Base-by-base conservation (phyloP, 139 green algal genomes). In the Coccomyxa sp. region DNA sequence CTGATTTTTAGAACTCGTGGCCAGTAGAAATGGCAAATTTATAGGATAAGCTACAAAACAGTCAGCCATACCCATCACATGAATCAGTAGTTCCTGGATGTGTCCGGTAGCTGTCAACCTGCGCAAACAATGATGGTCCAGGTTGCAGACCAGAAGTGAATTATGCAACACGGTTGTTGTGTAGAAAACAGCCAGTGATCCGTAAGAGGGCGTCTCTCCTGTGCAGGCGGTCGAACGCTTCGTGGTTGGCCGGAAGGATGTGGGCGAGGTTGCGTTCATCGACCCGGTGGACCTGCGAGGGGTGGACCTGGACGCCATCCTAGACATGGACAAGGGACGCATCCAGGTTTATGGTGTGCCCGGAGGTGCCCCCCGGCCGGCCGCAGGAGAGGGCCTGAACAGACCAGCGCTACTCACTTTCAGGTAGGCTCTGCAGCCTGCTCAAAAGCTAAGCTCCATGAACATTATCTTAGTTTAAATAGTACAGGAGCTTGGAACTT, bases 221-320 rank as follows among this genome's bases (percentile, higher is more conserved):
- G 1, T 66, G 68, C 25, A 60, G 15, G 76, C 76, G 13, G 57
- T 91, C 38, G 58, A 45, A 1, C 83, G 79, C 0, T 87, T 91
- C 60, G 81, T 88, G 10, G 17, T 91, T 0, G 86, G 88, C 3
- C 79, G 83, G 21, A 25, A 83, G 18, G 81, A 79, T 60, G 3
- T 82, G 10, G 88, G 88, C 11, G 88, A 91, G 74, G 77, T 91
- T 0, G 21, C n/a, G 18, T 90, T 90, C 74, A 30, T 91, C 15
- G 68, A 85, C 59, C 86, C 86, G 66, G 85, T 91, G 16, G 58
- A 90, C 81, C 28, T 91, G 51, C 76, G 57, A 13, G 58, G 30
- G 32, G 27, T 82, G 15, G 76, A 88, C 79, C 58, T 91, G 31
- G 86, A 86, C 27, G 45, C 67, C 11, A 63, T 78, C 12, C 51